Evolutionary conservation across 495 filamentous ascomycete genomes (phyloP), one percentile per base, ranked within the genome.

Genomic region (Penicillium dipodomyicola): DNA sequence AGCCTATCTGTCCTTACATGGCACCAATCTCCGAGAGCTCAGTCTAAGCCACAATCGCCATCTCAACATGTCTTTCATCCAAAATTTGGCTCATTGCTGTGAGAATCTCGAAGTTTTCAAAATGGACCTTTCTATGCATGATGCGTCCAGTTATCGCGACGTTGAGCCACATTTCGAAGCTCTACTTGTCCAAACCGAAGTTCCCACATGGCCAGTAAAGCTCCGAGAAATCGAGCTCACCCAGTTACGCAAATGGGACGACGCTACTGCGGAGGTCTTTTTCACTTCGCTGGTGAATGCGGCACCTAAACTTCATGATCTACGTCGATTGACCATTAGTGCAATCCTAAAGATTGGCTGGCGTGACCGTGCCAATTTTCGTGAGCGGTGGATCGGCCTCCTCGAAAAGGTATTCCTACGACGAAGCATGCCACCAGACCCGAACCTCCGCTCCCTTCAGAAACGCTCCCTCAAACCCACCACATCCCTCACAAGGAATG

Each of bases 41-140:
- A 80, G 73, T 12, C 76, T 96, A 3, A 80, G 86, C 17, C 87
- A 96, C 68, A 93, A 93, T 64, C 84, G 86, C 46, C 80, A 85
- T 17, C 73, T 96, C n/a, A 85, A 81, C 59, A 67, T 96, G 25
- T 79, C 80, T 3, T 96, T 94, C 63, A 72, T 91, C 19, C 74
- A 80, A 4, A 56, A 75, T 48, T 72, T 96, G 14, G 82, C 76
- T 6, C 57, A 65, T 9, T 75, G 80, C 10, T 95, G 90, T 61
- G 86, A 86, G 1, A 79, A 77, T 3, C 76, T 96, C n/a, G 72
- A 86, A 63, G 75, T 75, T 6, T 76, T 96, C 23, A 80, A 80
- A 46, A 83, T 91, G 78, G 88, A 95, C 57, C 72, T 94, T 17
- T 84, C 82, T 11, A 90, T 88, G 54, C 82, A 80, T 65, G 82